Evolutionary conservation across 257 asterid genomes (phyloP).

Genomic region (Nicotiana otophora): DNA sequence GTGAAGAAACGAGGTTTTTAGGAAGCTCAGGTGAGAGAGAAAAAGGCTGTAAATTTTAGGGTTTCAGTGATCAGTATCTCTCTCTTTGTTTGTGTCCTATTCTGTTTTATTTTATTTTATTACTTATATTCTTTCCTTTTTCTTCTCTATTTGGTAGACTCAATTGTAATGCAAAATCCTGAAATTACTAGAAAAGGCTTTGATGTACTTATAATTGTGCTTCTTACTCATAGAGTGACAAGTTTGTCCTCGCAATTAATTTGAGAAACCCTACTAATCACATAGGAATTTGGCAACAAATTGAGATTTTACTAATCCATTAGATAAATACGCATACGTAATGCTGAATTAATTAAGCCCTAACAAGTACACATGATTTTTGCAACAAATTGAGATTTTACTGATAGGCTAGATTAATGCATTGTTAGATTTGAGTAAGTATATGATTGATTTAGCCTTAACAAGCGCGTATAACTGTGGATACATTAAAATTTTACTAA

Average conservation of each 20-base stretch:
- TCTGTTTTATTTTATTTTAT: not conserved
- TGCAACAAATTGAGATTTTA: not conserved
- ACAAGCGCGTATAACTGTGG: not conserved
- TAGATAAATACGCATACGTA: too few species aligned
- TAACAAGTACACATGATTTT: not conserved
- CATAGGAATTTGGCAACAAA: not conserved
- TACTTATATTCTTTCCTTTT: not conserved
- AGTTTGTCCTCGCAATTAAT: not conserved
- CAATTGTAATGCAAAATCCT: too few species aligned
- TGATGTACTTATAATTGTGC: too few species aligned
- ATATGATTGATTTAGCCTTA: not conserved
- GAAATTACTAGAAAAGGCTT: too few species aligned
- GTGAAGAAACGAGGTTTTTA: not conserved
- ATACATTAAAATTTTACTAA: not conserved
- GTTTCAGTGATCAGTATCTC: slow-evolving; percentile 13
- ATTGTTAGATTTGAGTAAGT: not conserved
- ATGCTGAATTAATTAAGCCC: not conserved
- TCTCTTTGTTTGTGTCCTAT: slow-evolving; percentile 6
- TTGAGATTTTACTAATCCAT: not conserved
- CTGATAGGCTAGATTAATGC: not conserved
- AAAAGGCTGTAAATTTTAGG: slow-evolving; percentile 10
- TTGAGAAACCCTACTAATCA: not conserved
- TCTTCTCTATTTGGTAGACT: not conserved
- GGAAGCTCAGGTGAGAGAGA: slow-evolving; percentile 5
- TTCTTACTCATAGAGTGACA: not conserved